Evolutionary conservation across 768 basidiomycete genomes (phyloP), one percentile per base, ranked within the genome.

Genomic region (Russula compacta): DNA sequence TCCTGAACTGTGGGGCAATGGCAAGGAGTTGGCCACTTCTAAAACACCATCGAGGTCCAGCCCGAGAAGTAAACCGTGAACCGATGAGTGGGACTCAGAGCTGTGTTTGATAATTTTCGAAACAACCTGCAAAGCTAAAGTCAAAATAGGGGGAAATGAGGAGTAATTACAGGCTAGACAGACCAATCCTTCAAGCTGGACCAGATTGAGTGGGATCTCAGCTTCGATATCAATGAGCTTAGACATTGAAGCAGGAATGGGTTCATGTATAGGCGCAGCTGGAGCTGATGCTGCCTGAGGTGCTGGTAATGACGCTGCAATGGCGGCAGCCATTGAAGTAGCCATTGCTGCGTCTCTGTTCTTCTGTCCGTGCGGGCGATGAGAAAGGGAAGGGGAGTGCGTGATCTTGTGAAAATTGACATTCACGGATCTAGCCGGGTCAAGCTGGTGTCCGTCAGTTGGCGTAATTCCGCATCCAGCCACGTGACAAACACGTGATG

Each of bases 71-170:
- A 95, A 79, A 60, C 95, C 95, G 70, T 91, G 84, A 32, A 87
- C 87, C 53, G 82, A 81, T n/a, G 83, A 82, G 32, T 81, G 78
- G 14, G 85, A 79, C 70, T 95, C 95, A 53, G 86, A 82, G 46
- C 89, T 83, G 71, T 97, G 95, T 75, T 97, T 95, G 69, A 95
- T 79, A 56, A 98, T 94, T 77, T 95, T 97, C 57, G 89, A 83
- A 59, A 95, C 86, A 56, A 92, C 92, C 94, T 95, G 70, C 47
- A 59, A 59, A 56, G 43, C 50, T 40, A 36, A 46, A 32, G 46
- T 56, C 14, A 9, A 44, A 53, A 29, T 61, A 19, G 64, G 44
- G 29, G 29, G 36, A 53, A 29, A 56, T 29, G 44, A 49, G 44
- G 53, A 38, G 6, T 17, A 36, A 56, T 9, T 33, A 59, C 14